phyloP scores from a whole-genome alignment of 2,329 filamentous ascomycete species.

The Phialocephala sp. region DNA sequence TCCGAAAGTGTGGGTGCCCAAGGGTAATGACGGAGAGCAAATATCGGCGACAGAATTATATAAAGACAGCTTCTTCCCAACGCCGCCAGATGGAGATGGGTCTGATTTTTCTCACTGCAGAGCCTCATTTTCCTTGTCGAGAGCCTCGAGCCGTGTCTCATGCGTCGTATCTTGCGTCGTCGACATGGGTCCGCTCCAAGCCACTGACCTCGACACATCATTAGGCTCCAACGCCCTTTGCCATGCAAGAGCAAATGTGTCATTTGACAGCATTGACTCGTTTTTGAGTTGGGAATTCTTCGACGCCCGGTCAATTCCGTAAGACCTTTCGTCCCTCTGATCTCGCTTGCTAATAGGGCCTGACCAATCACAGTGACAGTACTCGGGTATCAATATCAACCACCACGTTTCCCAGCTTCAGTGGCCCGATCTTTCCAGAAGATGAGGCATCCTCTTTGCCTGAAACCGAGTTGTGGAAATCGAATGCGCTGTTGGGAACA shows the following conservation, averaged over 20 bases:
- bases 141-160: not conserved
- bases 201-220: conserved; percentile 3
- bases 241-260: not conserved
- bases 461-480: not conserved
- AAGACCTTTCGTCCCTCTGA: not conserved
- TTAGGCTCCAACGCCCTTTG: not conserved
- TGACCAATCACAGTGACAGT: conserved; percentile 4
- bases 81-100: not conserved
- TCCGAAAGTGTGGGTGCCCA: not conserved
- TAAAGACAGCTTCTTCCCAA: not conserved
- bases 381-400: not conserved
- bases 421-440: not conserved
- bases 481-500: not conserved
- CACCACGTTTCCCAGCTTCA: not conserved
- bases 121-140: not conserved
- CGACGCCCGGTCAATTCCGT: not conserved
- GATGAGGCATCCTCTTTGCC: not conserved
- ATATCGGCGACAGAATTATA: not conserved
- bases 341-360: conserved; percentile 7
- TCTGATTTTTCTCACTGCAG: not conserved
- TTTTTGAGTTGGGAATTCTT: not conserved
- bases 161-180: not conserved
- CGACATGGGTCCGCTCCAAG: not conserved
- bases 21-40: not conserved
- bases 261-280: conserved; percentile 2